Evolutionary conservation across 208 protist species (phyloP), one percentile per base, ranked within the genome.

Genomic region (Trypanosoma cruzi): DNA sequence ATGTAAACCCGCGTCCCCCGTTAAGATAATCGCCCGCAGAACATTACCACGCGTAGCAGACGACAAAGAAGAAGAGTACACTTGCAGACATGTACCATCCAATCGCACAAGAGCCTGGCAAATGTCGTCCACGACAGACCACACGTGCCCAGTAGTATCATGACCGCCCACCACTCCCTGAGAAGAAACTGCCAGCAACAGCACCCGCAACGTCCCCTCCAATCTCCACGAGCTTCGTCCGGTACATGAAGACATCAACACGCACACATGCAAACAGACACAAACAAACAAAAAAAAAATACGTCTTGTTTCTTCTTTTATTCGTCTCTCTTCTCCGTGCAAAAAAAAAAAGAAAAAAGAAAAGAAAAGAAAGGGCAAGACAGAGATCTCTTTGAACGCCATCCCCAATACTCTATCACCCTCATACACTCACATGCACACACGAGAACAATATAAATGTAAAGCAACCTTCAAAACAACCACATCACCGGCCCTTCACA

Each of bases 401-500:
- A 57, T 13, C 24, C 20, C 31, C 13, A 7, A 26, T 16, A 26
- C 31, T 18, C 24, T 13, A 26, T 11, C 28, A 5, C 24, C 26
- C 24, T 14, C 2, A 57, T n/a, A 61, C 18, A 14, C 28, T 40
- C 55, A 53, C 26, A 20, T 2, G 29, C 37, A 69, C 1, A 57
- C n/a, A n/a, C 40, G n/a, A 77, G 37, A 36, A 77, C 42, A 73
- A 40, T 46, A 46, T 22, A 75, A 44, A 5, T 54, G 49, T 20
- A 49, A 59, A 59, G 68, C n/a, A 65, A 46, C 18, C n/a, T 28
- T 11, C n/a, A 4, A 52, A 52, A 52, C 8, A 24, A 52, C 24
- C 22, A 48, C 71, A 64, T 50, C 79, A 72, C 6, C 81, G 79
- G 13, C 91, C 88, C 18, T 86, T 61, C 36, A 94, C 86, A 18